phyloP scores from a whole-genome alignment of 345 rosid genomes.

The Toxicodendron radicans region DNA sequence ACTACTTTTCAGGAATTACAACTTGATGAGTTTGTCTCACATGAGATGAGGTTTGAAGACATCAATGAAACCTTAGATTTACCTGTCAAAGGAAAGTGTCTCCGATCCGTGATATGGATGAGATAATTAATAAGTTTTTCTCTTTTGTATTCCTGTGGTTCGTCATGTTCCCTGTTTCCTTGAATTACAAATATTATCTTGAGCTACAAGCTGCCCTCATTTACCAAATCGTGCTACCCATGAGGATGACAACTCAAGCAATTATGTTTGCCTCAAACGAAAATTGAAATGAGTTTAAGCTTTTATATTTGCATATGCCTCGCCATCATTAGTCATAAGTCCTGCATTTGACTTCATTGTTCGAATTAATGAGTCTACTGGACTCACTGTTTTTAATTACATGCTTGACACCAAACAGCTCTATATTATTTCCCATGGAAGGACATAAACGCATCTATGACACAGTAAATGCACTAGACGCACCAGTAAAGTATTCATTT shows the following conservation, averaged over 20 bases:
- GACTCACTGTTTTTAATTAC: no score
- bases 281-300: no score
- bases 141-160: neutral
- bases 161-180: no score
- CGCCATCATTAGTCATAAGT: no score
- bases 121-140: conserved; percentile 29
- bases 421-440: neutral
- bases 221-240: no score
- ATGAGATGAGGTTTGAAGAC: conserved; percentile 65
- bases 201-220: no score
- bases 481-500: conserved; percentile 46
- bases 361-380: neutral
- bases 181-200: no score
- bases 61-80: conserved; percentile 72
- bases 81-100: conserved; percentile 54
- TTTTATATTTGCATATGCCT: no score
- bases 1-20: conserved; percentile 50
- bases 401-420: neutral
- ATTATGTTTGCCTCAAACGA: no score
- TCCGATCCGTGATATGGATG: conserved; percentile 82
- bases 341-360: no score
- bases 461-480: conserved; percentile 47
- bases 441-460: conserved; percentile 17
- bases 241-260: no score
- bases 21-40: conserved; percentile 75